Evolutionary conservation across 352 stramenopile species (phyloP).

Genomic region (Albugo candida): DNA sequence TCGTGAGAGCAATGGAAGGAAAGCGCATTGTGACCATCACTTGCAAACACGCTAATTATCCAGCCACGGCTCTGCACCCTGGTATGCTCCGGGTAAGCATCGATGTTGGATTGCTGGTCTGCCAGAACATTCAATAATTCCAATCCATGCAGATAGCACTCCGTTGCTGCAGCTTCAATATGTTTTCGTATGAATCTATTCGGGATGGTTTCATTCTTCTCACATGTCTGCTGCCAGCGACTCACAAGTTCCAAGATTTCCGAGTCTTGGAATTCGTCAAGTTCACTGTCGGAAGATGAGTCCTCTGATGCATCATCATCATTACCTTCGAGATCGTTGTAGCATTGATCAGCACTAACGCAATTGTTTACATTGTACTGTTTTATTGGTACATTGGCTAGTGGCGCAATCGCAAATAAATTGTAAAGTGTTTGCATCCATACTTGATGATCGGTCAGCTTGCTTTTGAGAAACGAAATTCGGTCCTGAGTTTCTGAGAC

Average conservation of each 20-base stretch:
- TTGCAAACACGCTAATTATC: conserved; percentile 27
- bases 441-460: conserved; percentile 23
- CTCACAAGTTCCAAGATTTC: conserved; percentile 13
- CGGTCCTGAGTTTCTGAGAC: conserved; percentile 6
- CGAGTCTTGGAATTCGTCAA: conserved; percentile 17
- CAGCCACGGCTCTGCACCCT: conserved; percentile 4
- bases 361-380: not conserved
- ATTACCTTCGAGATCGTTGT: not conserved
- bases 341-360: conserved; percentile 14
- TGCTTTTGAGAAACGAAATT: conserved; percentile 16
- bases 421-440: conserved; percentile 28
- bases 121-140: conserved; percentile 16
- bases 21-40: conserved; percentile 16
- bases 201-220: no score
- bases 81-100: no score
- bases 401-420: conserved; percentile 26
- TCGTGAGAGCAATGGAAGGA: conserved; percentile 23
- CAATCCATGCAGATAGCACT: conserved; percentile 3
- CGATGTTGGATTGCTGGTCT: conserved; percentile 11
- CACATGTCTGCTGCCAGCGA: conserved; percentile 10
- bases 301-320: not conserved
- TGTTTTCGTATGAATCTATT: no score
- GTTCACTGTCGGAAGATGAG: not conserved
- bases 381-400: conserved; percentile 14
- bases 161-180: no score